A percentile compares a stretch with the other conserved stretches of the same genome.
phyloP scores from a whole-genome alignment of 1,139 yeast genomes.

The Citeromyces hawaiiensis region DNA sequence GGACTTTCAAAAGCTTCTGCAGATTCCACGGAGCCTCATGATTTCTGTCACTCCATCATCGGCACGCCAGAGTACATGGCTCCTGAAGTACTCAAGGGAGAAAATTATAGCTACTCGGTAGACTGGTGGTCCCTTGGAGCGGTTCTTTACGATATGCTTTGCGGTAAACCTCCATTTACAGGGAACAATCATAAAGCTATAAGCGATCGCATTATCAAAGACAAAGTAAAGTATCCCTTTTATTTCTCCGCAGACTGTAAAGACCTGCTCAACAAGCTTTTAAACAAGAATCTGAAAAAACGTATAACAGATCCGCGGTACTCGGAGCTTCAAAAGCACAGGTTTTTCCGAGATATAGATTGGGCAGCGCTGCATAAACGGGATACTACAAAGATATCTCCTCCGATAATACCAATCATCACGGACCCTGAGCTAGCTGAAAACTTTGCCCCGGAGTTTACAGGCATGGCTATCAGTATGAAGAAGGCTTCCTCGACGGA shows the following conservation, averaged over 20 bases:
- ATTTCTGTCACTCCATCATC: conserved; percentile 55
- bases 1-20: conserved; percentile 72
- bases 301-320: conserved; percentile 57
- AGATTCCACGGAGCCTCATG: conserved; percentile 12
- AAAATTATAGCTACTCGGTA: conserved; percentile 74
- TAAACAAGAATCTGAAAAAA: conserved; percentile 64
- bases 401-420: conserved; percentile 80
- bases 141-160: conserved; percentile 71
- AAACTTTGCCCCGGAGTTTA: conserved; percentile 77
- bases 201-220: conserved; percentile 66
- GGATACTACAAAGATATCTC: conserved; percentile 25
- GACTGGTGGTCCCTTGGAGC: conserved; percentile 99
- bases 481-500: conserved; percentile 5
- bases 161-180: conserved; percentile 91
- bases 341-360: conserved; percentile 67
- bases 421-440: conserved; percentile 82
- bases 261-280: conserved; percentile 58
- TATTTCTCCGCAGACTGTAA: conserved; percentile 78
- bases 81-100: conserved; percentile 80
- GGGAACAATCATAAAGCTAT: conserved; percentile 80
- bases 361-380: conserved; percentile 56
- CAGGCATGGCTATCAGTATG: conserved; percentile 34
- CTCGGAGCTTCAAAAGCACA: conserved; percentile 45
- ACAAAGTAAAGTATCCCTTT: conserved; percentile 66
- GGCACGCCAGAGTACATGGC: conserved; percentile 98